Conservation (phyloP, 805 yeast genomes). For the Lipomyces japonicus region DNA sequence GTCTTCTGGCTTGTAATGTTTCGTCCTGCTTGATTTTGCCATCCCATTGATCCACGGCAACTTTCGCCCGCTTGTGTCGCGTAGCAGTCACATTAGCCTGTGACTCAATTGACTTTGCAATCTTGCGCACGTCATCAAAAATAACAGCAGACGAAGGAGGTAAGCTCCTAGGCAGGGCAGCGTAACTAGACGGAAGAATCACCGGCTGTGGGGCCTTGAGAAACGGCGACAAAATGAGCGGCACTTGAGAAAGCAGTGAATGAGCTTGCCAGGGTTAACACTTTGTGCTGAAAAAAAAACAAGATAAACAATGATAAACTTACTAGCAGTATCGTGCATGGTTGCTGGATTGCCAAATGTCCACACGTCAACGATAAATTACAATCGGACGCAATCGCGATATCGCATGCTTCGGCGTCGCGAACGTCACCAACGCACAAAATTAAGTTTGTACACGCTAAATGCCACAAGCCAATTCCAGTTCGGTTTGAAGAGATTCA, state of each 20-base stretch:
- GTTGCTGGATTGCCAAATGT: too few species aligned
- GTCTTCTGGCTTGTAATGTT: constrained; percentile 32
- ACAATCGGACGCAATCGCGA: too few species aligned
- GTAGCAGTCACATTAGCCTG: constrained; percentile 33
- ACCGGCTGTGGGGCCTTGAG: constrained; percentile 55
- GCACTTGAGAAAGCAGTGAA: constrained; percentile 50
- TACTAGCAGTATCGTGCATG: too few species aligned
- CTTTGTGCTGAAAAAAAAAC: background rate
- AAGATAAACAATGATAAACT: too few species aligned
- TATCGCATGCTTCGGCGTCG: too few species aligned
- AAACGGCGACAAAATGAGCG: constrained; percentile 52
- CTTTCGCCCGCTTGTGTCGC: constrained; percentile 33
- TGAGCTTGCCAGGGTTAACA: constrained; percentile 44
- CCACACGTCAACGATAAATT: too few species aligned
- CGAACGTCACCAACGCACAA: too few species aligned
- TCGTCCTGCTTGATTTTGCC: constrained; percentile 28
- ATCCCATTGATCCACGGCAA: constrained; percentile 38
- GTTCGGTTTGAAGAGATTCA: too few species aligned
- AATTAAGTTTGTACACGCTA: too few species aligned
- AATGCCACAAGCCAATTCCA: too few species aligned
- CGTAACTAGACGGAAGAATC: constrained; percentile 50
- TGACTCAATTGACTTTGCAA: constrained; percentile 37
- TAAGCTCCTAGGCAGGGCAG: constrained; percentile 37
- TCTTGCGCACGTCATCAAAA: constrained; percentile 35
- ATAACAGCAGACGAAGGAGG: constrained; percentile 38